Conservation (phyloP, 257 asterid genomes). For the Salvia rosmarinus region DNA sequence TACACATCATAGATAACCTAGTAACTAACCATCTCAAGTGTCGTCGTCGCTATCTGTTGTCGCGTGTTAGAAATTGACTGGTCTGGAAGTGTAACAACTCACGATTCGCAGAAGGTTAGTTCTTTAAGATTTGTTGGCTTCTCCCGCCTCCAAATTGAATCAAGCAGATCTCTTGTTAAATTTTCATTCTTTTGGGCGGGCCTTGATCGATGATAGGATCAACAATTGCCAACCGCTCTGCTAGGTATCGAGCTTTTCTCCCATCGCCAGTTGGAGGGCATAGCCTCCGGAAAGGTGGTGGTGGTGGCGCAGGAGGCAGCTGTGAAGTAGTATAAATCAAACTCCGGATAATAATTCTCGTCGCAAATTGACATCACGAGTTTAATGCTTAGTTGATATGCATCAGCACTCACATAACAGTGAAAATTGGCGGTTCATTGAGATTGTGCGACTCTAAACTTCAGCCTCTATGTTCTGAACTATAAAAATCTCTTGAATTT, state of each 20-base stretch:
- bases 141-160: background rate
- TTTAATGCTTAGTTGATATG: background rate
- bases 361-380: background rate
- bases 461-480: too few relatives aligned
- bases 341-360: background rate
- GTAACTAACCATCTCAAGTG: background rate
- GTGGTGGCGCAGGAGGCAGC: conserved; percentile 86
- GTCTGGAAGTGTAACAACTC: conserved; percentile 1
- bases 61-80: background rate
- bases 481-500: too few relatives aligned
- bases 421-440: too few relatives aligned
- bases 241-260: conserved; percentile 61
- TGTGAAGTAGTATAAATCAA: conserved; percentile 36
- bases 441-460: too few relatives aligned
- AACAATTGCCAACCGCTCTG: conserved; percentile 50
- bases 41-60: background rate
- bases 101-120: background rate
- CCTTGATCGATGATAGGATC: conserved; percentile 97
- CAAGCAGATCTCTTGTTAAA: conserved; percentile 36
- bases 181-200: conserved; percentile 81
- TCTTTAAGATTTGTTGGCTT: background rate
- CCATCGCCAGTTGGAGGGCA: conserved; percentile 62
- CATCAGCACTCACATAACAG: too few relatives aligned
- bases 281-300: conserved; percentile 96
- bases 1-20: background rate